Evolutionary conservation across 1,284 basidiomycete genomes (phyloP), one percentile per base, ranked within the genome.

Genomic region (Malassezia nana): DNA sequence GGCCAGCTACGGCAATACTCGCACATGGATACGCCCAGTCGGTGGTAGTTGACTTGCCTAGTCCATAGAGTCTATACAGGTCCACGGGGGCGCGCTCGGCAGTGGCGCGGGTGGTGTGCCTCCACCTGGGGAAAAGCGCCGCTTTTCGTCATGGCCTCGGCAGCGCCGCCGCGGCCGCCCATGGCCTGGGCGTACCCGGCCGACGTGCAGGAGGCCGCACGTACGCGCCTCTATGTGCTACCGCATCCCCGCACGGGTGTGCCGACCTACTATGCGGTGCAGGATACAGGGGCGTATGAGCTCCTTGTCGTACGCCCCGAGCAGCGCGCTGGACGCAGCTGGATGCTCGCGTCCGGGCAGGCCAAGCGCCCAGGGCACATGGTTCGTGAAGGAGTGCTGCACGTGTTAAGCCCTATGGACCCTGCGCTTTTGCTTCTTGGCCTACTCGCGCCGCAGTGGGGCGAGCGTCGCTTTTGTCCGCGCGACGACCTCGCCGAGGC

Each of bases 361-460:
- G 15, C 12, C 24, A 10, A 22, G 12, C 12, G 6, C 13, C 28
- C 26, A 10, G 54, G 48, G 9, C 9, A 30, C 20, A 33, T 56
- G 4, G 2, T 51, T 6, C 38, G 18, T 8, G 54, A 56, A 25
- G 54, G 54, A 12, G 48, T 44, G 6, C 18, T 50, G 45, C 49
- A 44, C 16, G n/a, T 56, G 10, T 25, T 56, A 15, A 51, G 49
- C 30, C 48, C 46, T n/a, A 41, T 56, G 10, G 54, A 56, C 31
- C 54, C 54, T 2, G 38, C 47, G 13, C 42, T 56, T 29, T 30
- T 56, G 18, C 24, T 50, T 20, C 44, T 56, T 1, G 54, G 54
- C 18, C 33, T 56, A 2, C 29, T 56, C 5, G 46, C 39, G 6
- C 15, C 18, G 3, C 15, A 4, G 12, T 26, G 38, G 28, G 38